Conservation (phyloP, 192 early-diverging fungal species). For the Entomortierella parvispora region DNA sequence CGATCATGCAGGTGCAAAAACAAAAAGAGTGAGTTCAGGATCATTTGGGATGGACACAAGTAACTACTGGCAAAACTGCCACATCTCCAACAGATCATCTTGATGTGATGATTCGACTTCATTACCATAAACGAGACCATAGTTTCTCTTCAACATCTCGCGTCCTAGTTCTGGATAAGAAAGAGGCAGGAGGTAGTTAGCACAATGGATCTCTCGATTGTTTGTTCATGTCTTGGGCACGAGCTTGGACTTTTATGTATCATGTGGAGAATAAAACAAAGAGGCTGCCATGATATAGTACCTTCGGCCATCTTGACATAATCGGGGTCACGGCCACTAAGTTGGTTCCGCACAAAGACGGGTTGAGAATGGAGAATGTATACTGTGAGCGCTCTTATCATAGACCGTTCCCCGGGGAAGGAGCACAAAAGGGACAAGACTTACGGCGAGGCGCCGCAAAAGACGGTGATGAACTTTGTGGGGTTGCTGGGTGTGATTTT, state of each 20-base stretch:
- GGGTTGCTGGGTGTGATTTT: conserved; percentile 14
- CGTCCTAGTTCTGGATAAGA: conserved; percentile 59
- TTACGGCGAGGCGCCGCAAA: conserved; percentile 49
- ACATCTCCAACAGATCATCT: too few species aligned
- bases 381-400: too few species aligned
- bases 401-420: too few species aligned
- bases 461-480: conserved; percentile 42
- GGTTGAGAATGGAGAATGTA: neutral
- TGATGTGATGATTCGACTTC: too few species aligned
- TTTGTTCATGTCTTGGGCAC: too few species aligned
- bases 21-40: conserved; percentile 29
- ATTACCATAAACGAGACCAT: conserved; percentile 75
- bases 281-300: conserved; percentile 16
- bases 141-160: conserved; percentile 62
- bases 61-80: too few species aligned
- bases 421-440: neutral
- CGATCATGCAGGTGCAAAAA: neutral
- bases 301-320: conserved; percentile 57
- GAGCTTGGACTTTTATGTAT: too few species aligned
- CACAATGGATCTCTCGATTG: neutral
- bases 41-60: neutral
- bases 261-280: neutral
- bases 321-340: conserved; percentile 50
- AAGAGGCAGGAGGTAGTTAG: neutral
- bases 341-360: neutral